Conservation (phyloP, 805 yeast genomes). For the Metschnikowia noctiluminum region DNA sequence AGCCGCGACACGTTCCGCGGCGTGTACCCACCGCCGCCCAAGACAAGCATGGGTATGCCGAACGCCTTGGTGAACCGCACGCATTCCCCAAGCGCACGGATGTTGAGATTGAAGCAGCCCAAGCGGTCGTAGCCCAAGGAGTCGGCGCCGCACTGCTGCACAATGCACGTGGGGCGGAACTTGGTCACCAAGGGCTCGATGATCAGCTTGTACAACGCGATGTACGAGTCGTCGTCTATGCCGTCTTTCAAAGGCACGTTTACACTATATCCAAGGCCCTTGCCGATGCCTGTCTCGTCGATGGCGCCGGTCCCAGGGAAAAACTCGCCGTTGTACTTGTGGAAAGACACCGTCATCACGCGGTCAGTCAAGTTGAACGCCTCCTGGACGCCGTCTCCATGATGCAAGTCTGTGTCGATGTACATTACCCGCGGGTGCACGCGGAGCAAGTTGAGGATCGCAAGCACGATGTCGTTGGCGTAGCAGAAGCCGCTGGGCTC, state of each 20-base stretch:
- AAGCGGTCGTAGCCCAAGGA: conserved; percentile 89
- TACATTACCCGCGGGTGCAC: conserved; percentile 91
- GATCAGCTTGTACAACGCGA: conserved; percentile 71
- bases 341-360: conserved; percentile 95
- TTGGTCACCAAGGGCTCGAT: conserved; percentile 88
- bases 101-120: conserved; percentile 90
- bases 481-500: conserved; percentile 97
- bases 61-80: conserved; percentile 85
- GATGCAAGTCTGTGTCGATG: conserved; percentile 93
- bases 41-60: conserved; percentile 83
- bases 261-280: conserved; percentile 82
- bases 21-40: conserved; percentile 98
- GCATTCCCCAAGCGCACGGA: conserved; percentile 94
- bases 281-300: conserved; percentile 84
- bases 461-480: conserved; percentile 88
- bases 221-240: conserved; percentile 86
- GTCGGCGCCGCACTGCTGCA: conserved; percentile 97
- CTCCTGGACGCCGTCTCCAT: conserved; percentile 98
- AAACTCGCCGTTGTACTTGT: conserved; percentile 88
- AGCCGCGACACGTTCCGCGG: conserved; percentile 91
- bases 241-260: conserved; percentile 95
- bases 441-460: conserved; percentile 77
- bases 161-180: conserved; percentile 91
- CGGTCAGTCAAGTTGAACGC: conserved; percentile 93
- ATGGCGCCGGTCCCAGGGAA: conserved; percentile 97